phyloP scores from a whole-genome alignment of 257 asterid genomes.

The Salvia rosmarinus region DNA sequence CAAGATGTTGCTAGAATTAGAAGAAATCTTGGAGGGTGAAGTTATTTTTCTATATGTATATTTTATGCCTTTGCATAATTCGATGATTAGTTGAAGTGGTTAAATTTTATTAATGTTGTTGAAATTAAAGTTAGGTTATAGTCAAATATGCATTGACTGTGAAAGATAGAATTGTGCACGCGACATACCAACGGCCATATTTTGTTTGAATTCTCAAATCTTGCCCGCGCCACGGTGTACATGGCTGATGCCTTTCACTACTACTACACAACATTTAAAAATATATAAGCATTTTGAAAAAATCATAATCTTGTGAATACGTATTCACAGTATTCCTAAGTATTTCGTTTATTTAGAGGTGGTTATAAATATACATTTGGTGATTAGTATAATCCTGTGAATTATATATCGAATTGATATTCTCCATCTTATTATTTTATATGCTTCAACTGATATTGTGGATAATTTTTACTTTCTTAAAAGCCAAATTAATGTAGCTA shows the following conservation, averaged over 20 bases:
- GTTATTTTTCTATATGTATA: not conserved
- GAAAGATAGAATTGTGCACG: not conserved
- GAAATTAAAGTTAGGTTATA: conserved; percentile 24
- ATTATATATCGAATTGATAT: no score
- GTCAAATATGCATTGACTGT: conserved; percentile 18
- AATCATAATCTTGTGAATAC: no score
- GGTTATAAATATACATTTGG: no score
- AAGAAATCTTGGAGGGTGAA: conserved; percentile 53
- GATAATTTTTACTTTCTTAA: no score
- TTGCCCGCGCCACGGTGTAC: not conserved
- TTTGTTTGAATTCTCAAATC: conserved; percentile 22
- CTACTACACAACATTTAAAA: not conserved
- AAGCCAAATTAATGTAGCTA: no score
- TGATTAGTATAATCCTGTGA: not conserved
- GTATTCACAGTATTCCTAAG: no score
- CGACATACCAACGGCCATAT: conserved; percentile 36
- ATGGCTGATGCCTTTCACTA: not conserved
- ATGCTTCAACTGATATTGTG: no score
- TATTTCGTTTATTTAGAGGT: no score
- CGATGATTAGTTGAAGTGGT: not conserved
- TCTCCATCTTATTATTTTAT: no score
- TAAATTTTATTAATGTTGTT: not conserved
- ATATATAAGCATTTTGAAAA: not conserved
- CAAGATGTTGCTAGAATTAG: conserved; percentile 51
- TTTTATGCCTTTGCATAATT: not conserved